A percentile compares a stretch with the other conserved stretches of the same genome.
phyloP scores from a whole-genome alignment of 2,329 filamentous ascomycete genomes.

The Claviceps humidiphila region DNA sequence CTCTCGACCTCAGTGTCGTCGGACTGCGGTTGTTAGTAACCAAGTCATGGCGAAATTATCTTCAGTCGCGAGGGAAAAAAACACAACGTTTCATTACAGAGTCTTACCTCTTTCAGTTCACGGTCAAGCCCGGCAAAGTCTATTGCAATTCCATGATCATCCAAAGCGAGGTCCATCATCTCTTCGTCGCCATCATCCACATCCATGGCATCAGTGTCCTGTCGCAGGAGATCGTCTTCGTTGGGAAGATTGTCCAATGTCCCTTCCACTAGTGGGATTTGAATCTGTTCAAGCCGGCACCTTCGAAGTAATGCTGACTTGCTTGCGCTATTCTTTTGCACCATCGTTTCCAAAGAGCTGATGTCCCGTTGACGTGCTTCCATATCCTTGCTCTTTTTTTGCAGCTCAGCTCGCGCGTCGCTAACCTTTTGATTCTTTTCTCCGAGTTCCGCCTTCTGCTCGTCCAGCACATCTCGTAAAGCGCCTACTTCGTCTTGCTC shows the following conservation, averaged over 20 bases:
- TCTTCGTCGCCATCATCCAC: slow-evolving; percentile 57
- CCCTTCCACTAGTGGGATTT: slow-evolving; percentile 61
- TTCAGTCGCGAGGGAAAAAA: background rate
- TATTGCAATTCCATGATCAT: slow-evolving; percentile 85
- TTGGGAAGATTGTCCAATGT: slow-evolving; percentile 81
- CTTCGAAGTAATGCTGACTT: slow-evolving; percentile 76
- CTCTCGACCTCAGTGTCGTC: slow-evolving; percentile 60
- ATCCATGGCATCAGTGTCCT: slow-evolving; percentile 84
- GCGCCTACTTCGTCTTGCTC: slow-evolving; percentile 66
- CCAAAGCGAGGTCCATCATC: slow-evolving; percentile 51
- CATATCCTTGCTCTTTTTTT: slow-evolving; percentile 73
- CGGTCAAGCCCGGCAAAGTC: slow-evolving; percentile 74
- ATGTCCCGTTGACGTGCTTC: slow-evolving; percentile 63
- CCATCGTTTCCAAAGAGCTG: slow-evolving; percentile 64
- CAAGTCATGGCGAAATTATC: background rate
- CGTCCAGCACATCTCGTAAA: slow-evolving; percentile 57
- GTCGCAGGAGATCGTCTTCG: slow-evolving; percentile 63
- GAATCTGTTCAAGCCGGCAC: slow-evolving; percentile 88
- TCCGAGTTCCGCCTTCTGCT: slow-evolving; percentile 53
- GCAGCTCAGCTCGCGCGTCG: slow-evolving; percentile 66
- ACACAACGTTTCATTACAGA: background rate
- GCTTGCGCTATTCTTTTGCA: slow-evolving; percentile 71
- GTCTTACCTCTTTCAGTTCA: slow-evolving; percentile 61
- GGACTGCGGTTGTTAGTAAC: slow-evolving; percentile 42
- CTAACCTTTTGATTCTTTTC: slow-evolving; percentile 62